Percentiles rank a stretch among this genome's conserved stretches.
Evolutionary conservation across 2,329 filamentous ascomycete genomes (phyloP).

Genomic region (Xylaria hypoxylon): DNA sequence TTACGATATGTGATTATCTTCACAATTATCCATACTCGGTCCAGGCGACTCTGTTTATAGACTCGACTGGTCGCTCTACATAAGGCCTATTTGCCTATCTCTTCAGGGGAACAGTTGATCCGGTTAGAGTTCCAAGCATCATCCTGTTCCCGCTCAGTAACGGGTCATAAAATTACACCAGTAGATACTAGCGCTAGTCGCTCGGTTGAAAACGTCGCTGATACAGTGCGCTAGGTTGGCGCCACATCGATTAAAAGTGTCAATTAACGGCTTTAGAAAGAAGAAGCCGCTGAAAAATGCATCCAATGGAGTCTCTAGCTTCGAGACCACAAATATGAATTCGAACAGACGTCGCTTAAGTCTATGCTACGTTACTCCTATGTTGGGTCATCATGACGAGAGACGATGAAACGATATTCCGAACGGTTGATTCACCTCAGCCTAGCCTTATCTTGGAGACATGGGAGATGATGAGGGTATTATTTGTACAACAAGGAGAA

Average conservation of each 20-base stretch:
- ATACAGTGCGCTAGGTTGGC: constrained; percentile 1
- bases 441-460: constrained; percentile 20
- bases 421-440: constrained; percentile 31
- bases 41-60: not conserved
- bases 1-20: constrained; percentile 3
- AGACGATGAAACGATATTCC: constrained; percentile 38
- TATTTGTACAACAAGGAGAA: constrained; percentile 40
- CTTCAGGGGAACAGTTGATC: constrained; percentile 13
- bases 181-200: constrained; percentile 4
- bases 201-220: not conserved
- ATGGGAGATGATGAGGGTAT: constrained; percentile 14
- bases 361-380: constrained; percentile 2
- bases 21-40: constrained; percentile 5
- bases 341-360: constrained; percentile 7
- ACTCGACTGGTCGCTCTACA: not conserved
- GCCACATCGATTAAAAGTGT: not conserved
- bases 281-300: constrained; percentile 5
- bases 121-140: not conserved
- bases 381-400: constrained; percentile 28
- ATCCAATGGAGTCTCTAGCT: not conserved
- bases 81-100: constrained; percentile 1
- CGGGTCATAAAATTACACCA: constrained; percentile 11
- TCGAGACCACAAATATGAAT: constrained; percentile 12
- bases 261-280: constrained; percentile 1
- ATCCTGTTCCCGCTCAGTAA: constrained; percentile 4